Evolutionary conservation across 805 yeast genomes (phyloP).

Genomic region (Candida quercuum): DNA sequence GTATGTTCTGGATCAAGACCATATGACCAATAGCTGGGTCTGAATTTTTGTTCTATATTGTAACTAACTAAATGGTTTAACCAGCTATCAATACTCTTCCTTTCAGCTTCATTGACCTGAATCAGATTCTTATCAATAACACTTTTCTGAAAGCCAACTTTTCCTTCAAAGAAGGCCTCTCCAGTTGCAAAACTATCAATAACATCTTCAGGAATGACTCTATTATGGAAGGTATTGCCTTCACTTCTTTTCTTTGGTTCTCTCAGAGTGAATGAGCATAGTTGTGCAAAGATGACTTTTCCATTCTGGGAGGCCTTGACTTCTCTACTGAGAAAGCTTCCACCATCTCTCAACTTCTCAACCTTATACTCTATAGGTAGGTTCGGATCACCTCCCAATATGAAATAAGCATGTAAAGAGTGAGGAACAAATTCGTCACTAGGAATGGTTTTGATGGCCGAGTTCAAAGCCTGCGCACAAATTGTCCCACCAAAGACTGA

Average conservation of each 20-base stretch:
- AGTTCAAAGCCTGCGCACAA: conserved; percentile 51
- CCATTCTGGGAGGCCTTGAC: conserved; percentile 48
- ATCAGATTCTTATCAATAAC: background rate
- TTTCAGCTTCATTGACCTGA: background rate
- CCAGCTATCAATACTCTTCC: background rate
- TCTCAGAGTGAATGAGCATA: conserved; percentile 24
- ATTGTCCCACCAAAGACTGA: conserved; percentile 64
- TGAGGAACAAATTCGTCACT: background rate
- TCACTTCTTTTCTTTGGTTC: background rate
- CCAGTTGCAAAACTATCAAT: background rate
- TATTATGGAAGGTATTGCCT: background rate
- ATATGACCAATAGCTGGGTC: conserved; percentile 1
- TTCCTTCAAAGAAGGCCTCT: background rate
- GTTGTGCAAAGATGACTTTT: conserved; percentile 42
- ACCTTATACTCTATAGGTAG: background rate
- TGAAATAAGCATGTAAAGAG: background rate
- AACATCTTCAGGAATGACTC: background rate
- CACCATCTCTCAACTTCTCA: conserved; percentile 5
- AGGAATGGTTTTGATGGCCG: background rate
- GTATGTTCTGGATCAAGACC: conserved; percentile 2
- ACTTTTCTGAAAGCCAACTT: background rate
- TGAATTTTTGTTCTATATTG: background rate
- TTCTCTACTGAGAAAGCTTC: conserved; percentile 40
- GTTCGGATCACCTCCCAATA: background rate
- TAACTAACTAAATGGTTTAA: background rate